Evolutionary conservation across 495 filamentous ascomycete genomes (phyloP).

Genomic region (Neurospora africana): DNA sequence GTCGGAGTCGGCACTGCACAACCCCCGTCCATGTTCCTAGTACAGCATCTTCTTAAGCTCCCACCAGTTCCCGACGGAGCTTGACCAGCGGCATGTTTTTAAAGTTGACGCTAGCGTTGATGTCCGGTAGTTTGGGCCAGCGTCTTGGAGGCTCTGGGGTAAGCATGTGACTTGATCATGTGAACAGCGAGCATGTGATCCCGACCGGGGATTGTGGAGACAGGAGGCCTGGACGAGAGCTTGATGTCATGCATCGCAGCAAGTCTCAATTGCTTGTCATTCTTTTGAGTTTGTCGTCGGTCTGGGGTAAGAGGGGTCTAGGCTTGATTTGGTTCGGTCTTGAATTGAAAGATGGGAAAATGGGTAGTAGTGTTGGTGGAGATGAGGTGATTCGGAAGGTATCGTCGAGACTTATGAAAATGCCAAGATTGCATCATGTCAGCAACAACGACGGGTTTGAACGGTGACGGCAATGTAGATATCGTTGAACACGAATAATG

Average conservation of each 20-base stretch:
- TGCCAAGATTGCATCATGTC: neutral
- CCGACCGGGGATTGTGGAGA: neutral
- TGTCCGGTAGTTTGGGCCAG: neutral
- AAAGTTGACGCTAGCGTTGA: neutral
- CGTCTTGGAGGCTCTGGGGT: neutral
- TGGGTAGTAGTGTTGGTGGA: neutral
- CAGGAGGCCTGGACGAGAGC: neutral
- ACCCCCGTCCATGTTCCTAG: neutral
- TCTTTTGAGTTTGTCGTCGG: neutral
- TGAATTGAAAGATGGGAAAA: neutral
- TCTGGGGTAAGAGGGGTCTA: neutral
- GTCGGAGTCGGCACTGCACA: neutral
- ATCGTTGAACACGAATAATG: neutral
- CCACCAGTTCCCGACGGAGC: neutral
- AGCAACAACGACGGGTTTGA: neutral
- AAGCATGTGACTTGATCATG: neutral
- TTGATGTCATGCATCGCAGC: neutral
- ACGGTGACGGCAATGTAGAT: neutral
- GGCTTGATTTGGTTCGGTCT: neutral
- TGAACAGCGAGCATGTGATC: neutral
- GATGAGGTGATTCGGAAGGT: neutral
- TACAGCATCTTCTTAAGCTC: neutral
- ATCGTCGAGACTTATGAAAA: neutral
- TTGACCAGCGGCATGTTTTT: neutral
- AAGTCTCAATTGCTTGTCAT: neutral